Percentiles rank a stretch among this genome's conserved stretches.
Conservation (phyloP, 2,329 filamentous ascomycete genomes). For the Aspergillus sp. region DNA sequence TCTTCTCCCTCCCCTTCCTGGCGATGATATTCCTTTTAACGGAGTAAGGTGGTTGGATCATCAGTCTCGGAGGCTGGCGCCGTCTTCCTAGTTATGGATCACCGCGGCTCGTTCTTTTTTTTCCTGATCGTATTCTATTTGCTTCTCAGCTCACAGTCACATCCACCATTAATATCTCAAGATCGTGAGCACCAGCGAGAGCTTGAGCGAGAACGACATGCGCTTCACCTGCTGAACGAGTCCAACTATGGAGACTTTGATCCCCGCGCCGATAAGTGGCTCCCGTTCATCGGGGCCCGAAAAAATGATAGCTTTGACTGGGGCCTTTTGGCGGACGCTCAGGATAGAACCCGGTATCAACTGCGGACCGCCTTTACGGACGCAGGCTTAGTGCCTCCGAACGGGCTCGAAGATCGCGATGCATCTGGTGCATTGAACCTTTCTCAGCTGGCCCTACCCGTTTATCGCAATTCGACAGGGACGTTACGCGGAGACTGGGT, state of each 20-base stretch:
- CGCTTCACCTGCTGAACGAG: constrained; percentile 51
- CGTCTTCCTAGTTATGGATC: constrained; percentile 41
- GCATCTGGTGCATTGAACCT: constrained; percentile 32
- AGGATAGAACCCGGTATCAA: constrained; percentile 63
- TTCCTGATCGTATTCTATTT: constrained; percentile 55
- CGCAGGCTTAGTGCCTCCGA: constrained; percentile 32
- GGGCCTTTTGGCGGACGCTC: constrained; percentile 68
- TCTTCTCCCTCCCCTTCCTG: not conserved
- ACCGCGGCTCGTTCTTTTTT: constrained; percentile 50
- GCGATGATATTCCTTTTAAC: constrained; percentile 28
- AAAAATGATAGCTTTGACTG: constrained; percentile 74
- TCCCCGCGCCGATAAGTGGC: constrained; percentile 46
- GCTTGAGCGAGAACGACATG: constrained; percentile 52
- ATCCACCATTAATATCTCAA: constrained; percentile 40
- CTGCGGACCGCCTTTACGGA: constrained; percentile 35
- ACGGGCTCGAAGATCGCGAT: constrained; percentile 26
- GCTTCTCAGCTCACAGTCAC: constrained; percentile 51
- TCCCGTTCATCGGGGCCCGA: constrained; percentile 77
- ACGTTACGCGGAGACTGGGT: constrained; percentile 76
- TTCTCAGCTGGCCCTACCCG: constrained; percentile 47
- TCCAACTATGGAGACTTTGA: constrained; percentile 56
- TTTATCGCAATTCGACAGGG: constrained; percentile 80
- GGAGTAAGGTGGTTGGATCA: constrained; percentile 15
- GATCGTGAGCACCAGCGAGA: constrained; percentile 49
- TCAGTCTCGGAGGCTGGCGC: constrained; percentile 25